phyloP scores from a whole-genome alignment of 148 eudicot species.

The Beta vulgaris region DNA sequence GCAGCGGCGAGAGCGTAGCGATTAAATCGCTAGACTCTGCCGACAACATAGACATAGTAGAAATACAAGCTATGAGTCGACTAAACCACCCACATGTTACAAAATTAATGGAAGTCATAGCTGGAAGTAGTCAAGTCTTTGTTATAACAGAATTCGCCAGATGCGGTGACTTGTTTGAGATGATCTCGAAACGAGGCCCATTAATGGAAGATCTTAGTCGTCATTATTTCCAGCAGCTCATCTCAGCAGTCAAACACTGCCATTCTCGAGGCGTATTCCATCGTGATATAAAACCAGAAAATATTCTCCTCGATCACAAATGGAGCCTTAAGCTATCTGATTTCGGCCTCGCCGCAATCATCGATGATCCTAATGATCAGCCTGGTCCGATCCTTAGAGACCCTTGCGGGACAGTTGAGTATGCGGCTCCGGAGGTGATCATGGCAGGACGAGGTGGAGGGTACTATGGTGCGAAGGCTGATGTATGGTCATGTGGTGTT shows the following conservation, averaged over 20 bases:
- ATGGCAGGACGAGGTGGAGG: slow-evolving; percentile 49
- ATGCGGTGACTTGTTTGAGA: slow-evolving; percentile 68
- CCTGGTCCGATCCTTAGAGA: slow-evolving; percentile 46
- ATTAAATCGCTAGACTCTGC: slow-evolving; percentile 35
- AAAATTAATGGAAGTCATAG: slow-evolving; percentile 58
- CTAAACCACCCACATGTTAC: slow-evolving; percentile 56
- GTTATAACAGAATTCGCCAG: slow-evolving; percentile 64
- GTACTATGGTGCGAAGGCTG: slow-evolving; percentile 68
- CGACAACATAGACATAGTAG: slow-evolving; percentile 41
- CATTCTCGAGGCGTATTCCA: slow-evolving; percentile 69
- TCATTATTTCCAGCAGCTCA: slow-evolving; percentile 59
- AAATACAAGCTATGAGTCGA: slow-evolving; percentile 59
- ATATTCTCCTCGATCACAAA: slow-evolving; percentile 61
- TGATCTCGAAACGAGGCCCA: slow-evolving; percentile 45
- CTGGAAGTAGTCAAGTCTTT: slow-evolving; percentile 45
- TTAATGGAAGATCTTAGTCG: slow-evolving; percentile 63
- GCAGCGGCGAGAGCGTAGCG: slow-evolving; percentile 59
- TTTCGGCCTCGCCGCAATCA: slow-evolving; percentile 54
- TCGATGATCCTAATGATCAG: slow-evolving; percentile 25
- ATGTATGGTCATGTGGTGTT: slow-evolving; percentile 87
- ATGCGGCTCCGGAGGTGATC: slow-evolving; percentile 74
- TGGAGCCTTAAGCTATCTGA: slow-evolving; percentile 64
- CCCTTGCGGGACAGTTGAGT: slow-evolving; percentile 78
- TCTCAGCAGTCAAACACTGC: slow-evolving; percentile 69
- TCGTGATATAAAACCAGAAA: slow-evolving; percentile 82